Evolutionary conservation across 352 stramenopile genomes (phyloP).

Genomic region (Phytophthora podocarpi): DNA sequence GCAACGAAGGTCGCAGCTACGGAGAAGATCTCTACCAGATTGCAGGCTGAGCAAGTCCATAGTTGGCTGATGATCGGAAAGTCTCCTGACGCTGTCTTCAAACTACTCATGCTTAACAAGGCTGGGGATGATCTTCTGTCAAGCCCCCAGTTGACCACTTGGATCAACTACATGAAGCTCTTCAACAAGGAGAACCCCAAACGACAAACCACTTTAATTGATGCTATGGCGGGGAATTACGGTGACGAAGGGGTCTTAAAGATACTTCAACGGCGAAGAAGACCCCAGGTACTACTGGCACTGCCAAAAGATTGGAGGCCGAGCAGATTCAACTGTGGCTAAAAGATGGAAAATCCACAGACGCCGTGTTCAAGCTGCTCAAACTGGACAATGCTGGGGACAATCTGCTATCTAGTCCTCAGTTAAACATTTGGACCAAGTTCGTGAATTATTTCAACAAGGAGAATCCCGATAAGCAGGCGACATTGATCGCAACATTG

Average conservation of each 20-base stretch:
- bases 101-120: neutral
- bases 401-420: neutral
- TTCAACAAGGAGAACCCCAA: neutral
- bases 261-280: no score
- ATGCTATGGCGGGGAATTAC: no score
- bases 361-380: neutral
- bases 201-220: neutral
- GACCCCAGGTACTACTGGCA: no score
- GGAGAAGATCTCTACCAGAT: no score
- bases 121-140: neutral
- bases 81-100: neutral
- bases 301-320: no score
- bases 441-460: slow-evolving; percentile 23
- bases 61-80: neutral
- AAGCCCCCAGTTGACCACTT: neutral
- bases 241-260: no score
- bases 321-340: no score
- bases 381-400: slow-evolving; percentile 4
- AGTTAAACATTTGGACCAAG: slow-evolving; percentile 1
- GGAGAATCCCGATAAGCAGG: neutral
- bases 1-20: no score
- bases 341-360: neutral
- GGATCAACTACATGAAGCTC: no score
- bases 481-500: slow-evolving; percentile 12
- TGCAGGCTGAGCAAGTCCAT: neutral